Conservation (phyloP, 371 early-diverging fungal species). For the Rhizopus sp. region DNA sequence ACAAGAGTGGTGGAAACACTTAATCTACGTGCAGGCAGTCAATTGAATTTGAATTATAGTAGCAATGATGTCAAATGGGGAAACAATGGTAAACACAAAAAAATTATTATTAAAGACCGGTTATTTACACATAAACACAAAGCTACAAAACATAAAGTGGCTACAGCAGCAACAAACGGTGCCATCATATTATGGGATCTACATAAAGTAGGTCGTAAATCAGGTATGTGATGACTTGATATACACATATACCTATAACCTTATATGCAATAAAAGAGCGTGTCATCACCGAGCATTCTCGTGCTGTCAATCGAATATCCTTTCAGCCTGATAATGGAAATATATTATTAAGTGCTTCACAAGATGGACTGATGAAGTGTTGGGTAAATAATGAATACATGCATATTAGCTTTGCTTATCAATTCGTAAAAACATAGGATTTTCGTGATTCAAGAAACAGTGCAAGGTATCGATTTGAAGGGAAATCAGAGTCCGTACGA, state of each 20-base stretch:
- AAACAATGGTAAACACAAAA: constrained; percentile 47
- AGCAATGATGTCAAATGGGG: constrained; percentile 90
- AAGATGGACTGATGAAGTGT: constrained; percentile 79
- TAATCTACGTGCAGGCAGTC: constrained; percentile 72
- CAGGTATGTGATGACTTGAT: constrained; percentile 27
- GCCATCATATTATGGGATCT: constrained; percentile 78
- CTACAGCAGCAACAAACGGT: constrained; percentile 79
- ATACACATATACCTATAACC: neutral
- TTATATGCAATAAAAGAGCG: constrained; percentile 47
- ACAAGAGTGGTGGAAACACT: constrained; percentile 60
- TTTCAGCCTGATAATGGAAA: constrained; percentile 75
- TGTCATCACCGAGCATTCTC: constrained; percentile 74
- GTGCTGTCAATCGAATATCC: constrained; percentile 80
- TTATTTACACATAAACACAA: constrained; percentile 3
- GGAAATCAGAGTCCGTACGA: constrained; percentile 81
- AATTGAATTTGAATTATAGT: constrained; percentile 61
- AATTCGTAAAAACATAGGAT: constrained; percentile 54
- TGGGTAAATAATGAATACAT: constrained; percentile 59
- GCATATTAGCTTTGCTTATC: neutral
- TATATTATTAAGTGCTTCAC: constrained; percentile 77
- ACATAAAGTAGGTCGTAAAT: constrained; percentile 48
- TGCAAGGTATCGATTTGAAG: constrained; percentile 66
- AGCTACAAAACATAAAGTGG: constrained; percentile 63
- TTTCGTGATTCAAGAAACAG: constrained; percentile 59
- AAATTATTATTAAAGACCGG: neutral